Percentiles rank a stretch among this genome's conserved stretches.
Evolutionary conservation across 176 grass and related monocot species (phyloP).

Genomic region (Oryza coarctata): DNA sequence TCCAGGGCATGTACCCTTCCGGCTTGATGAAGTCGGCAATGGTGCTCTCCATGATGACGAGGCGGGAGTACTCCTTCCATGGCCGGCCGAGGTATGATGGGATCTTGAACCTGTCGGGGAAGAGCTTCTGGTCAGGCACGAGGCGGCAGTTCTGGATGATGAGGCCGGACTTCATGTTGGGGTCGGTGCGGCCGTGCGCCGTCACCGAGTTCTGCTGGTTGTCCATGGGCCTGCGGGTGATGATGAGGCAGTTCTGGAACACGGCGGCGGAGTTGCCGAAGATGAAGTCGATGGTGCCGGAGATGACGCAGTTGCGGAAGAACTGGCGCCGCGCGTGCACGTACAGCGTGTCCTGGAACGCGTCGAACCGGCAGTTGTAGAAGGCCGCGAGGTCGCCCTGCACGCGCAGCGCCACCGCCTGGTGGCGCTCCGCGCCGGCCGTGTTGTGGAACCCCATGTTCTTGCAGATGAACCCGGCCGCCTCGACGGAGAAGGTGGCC

Average conservation of each 20-base stretch:
- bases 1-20: slow-evolving; percentile 65
- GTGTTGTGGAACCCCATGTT: slow-evolving; percentile 95
- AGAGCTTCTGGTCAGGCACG: slow-evolving; percentile 56
- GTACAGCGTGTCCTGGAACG: slow-evolving; percentile 86
- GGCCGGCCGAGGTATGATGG: slow-evolving; percentile 72
- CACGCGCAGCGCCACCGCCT: slow-evolving; percentile 72
- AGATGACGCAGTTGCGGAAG: slow-evolving; percentile 87
- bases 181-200: slow-evolving; percentile 62
- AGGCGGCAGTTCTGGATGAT: slow-evolving; percentile 86
- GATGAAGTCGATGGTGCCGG: slow-evolving; percentile 89
- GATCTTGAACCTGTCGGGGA: slow-evolving; percentile 52
- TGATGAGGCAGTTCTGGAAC: slow-evolving; percentile 79
- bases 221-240: slow-evolving; percentile 63
- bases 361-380: slow-evolving; percentile 75
- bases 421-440: slow-evolving; percentile 65
- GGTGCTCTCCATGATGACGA: slow-evolving; percentile 65
- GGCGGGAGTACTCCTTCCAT: slow-evolving; percentile 62
- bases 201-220: slow-evolving; percentile 80
- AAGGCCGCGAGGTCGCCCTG: slow-evolving; percentile 60
- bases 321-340: slow-evolving; percentile 57
- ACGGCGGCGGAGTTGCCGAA: slow-evolving; percentile 77
- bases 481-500: slow-evolving; percentile 65
- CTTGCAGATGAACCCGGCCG: slow-evolving; percentile 71
- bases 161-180: slow-evolving; percentile 75
- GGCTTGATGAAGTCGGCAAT: slow-evolving; percentile 63